A percentile compares a stretch with the other conserved stretches of the same genome.
Conservation (phyloP, 371 early-diverging fungal genomes). For the Mucor saturninus region DNA sequence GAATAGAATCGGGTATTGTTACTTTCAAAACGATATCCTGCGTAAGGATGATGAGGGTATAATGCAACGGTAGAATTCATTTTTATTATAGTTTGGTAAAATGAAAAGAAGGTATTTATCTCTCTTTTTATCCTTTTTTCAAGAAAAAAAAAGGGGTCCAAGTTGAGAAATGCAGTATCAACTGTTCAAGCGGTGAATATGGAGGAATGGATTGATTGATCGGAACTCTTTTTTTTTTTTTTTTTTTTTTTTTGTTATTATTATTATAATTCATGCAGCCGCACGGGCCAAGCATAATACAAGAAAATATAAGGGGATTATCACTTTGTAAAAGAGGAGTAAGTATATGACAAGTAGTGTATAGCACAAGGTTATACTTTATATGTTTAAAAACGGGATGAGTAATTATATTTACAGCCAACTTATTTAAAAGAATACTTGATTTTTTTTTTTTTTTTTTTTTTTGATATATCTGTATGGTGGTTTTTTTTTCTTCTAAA, state of each 20-base stretch:
- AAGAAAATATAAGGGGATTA: not conserved
- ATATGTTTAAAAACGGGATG: constrained; percentile 3
- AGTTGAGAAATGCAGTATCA: constrained; percentile 23
- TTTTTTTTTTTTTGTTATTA: constrained; percentile 14
- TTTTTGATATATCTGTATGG: not conserved
- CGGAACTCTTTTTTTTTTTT: constrained; percentile 30
- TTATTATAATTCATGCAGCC: constrained; percentile 29
- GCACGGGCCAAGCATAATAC: constrained; percentile 29
- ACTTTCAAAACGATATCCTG: constrained; percentile 32
- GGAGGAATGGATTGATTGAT: constrained; percentile 34
- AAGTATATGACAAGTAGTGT: not conserved
- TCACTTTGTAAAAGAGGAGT: not conserved
- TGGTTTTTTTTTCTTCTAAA: not conserved
- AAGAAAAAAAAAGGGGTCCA: constrained; percentile 12
- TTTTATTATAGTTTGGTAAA: not conserved
- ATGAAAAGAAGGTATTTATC: not conserved
- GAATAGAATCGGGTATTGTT: constrained; percentile 22
- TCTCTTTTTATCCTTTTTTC: not conserved
- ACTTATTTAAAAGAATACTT: constrained; percentile 23
- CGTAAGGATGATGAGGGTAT: constrained; percentile 29
- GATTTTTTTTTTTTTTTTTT: constrained; percentile 1
- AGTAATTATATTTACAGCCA: constrained; percentile 20
- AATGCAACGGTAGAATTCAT: constrained; percentile 30
- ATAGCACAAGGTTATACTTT: not conserved
- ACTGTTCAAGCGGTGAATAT: constrained; percentile 24